A percentile compares a stretch with the other conserved stretches of the same genome.
phyloP scores from a whole-genome alignment of 1,139 yeast genomes.

The Yamadazyma conglobata region DNA sequence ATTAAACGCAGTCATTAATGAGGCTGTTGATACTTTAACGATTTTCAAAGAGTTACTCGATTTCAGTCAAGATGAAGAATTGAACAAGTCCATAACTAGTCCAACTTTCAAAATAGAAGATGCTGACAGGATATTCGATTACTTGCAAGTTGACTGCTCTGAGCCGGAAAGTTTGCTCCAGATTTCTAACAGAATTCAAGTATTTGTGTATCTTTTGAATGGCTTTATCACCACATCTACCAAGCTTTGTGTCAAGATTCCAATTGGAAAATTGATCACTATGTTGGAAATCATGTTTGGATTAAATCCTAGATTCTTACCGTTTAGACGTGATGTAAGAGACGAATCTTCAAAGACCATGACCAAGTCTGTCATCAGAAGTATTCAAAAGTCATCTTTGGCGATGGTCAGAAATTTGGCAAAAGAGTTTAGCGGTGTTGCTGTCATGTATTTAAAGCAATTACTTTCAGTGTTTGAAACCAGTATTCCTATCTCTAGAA shows the following conservation, averaged over 20 bases:
- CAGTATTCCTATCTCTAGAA: slow-evolving; percentile 47
- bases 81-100: slow-evolving; percentile 21
- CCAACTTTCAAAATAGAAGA: slow-evolving; percentile 7
- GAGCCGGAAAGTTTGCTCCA: slow-evolving; percentile 47
- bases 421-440: slow-evolving; percentile 38
- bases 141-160: slow-evolving; percentile 56
- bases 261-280: slow-evolving; percentile 52
- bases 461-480: slow-evolving; percentile 53
- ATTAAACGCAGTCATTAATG: slow-evolving; percentile 35
- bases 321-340: slow-evolving; percentile 56
- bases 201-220: slow-evolving; percentile 42
- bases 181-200: slow-evolving; percentile 47
- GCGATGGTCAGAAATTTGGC: slow-evolving; percentile 38
- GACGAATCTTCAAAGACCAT: slow-evolving; percentile 43
- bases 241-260: slow-evolving; percentile 47
- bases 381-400: slow-evolving; percentile 45
- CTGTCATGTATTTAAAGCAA: slow-evolving; percentile 46
- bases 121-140: slow-evolving; percentile 28
- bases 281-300: slow-evolving; percentile 51
- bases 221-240: slow-evolving; percentile 47
- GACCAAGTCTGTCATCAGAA: slow-evolving; percentile 38
- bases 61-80: slow-evolving; percentile 50
- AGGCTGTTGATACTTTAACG: slow-evolving; percentile 48
- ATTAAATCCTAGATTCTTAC: slow-evolving; percentile 50
- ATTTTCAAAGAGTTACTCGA: slow-evolving; percentile 59